Base-by-base conservation (phyloP, 2,329 filamentous ascomycete species). In the Xylariales sp. region DNA sequence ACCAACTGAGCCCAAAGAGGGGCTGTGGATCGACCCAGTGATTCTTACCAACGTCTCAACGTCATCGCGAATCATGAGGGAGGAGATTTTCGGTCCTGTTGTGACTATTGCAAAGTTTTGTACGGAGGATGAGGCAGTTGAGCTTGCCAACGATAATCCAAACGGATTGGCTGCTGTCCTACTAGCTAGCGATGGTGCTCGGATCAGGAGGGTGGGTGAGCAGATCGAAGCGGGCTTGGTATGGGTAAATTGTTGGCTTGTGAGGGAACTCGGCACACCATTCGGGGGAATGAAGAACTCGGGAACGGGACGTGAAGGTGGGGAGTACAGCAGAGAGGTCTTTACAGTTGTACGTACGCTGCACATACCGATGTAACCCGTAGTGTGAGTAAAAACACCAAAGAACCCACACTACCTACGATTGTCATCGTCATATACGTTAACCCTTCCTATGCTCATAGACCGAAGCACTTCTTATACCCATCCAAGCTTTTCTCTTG, bases 31-130 rank as follows among this genome's bases (percentile, higher is more conserved):
- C 15, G 29, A 31, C 11, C 56, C 57, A 7, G 52, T 51, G n/a
- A 44, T 59, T 7, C 42, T 61, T 10, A 57, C 54, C 1, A 48
- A 48, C 10, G 54, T 59, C 15, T 28, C 45, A 2, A 38, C 41
- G 4, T 38, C 40, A 14, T 56, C 61, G 28, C 49, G 45, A 16
- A 34, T 67, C 25, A 56, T 62, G 49, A 55, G 48, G 21, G 64
- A 69, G 32, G 66, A 69, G 49, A 54, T 69, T 9, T 69, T 69
- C 45, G 66, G 67, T 1, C 66, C 67, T 2, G 65, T 69, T 9
- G 64, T 66, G 21, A 58, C 54, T 10, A 59, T 70, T n/a, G 57
- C 55, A 5, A 57, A 54, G 2, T 69, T 68, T 43, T 53, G 52
- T 12, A 41, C 34, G 19, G 57, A 58, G 44, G 49, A 51, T 1